Conservation (phyloP, 495 filamentous ascomycete genomes). For the Xeromyces bisporus region DNA sequence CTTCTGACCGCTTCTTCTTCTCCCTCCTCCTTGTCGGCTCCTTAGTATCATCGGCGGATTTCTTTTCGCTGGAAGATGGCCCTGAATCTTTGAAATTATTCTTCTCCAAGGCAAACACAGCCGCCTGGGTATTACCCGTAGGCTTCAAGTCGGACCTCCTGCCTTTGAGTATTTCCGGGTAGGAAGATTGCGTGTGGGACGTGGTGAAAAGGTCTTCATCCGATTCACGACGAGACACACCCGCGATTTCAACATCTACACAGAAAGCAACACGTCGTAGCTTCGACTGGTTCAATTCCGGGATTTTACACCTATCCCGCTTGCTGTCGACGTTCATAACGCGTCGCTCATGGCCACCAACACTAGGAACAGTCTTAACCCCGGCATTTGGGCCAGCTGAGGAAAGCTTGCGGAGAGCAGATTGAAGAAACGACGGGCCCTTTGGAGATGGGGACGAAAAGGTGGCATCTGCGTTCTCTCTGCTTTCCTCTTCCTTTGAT, state of each 20-base stretch:
- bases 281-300: constrained; percentile 64
- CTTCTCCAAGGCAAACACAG: constrained; percentile 41
- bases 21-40: constrained; percentile 58
- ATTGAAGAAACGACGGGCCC: constrained; percentile 61
- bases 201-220: constrained; percentile 21
- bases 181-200: constrained; percentile 11
- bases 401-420: constrained; percentile 65
- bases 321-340: constrained; percentile 74
- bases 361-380: constrained; percentile 34
- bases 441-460: constrained; percentile 52
- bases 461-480: constrained; percentile 32
- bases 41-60: constrained; percentile 22
- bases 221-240: constrained; percentile 30
- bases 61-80: constrained; percentile 8
- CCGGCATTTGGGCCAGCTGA: constrained; percentile 41
- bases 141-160: constrained; percentile 39
- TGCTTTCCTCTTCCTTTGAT: constrained; percentile 37
- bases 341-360: constrained; percentile 46
- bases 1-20: constrained; percentile 83
- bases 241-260: constrained; percentile 95
- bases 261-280: constrained; percentile 81
- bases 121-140: constrained; percentile 27
- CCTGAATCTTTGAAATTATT: constrained; percentile 9
- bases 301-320: constrained; percentile 61
- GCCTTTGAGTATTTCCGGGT: constrained; percentile 15